Percentiles rank a stretch among this genome's conserved stretches.
Evolutionary conservation across 2,329 filamentous ascomycete species (phyloP).

Genomic region (Teratosphaeria pseudoeucalypti): DNA sequence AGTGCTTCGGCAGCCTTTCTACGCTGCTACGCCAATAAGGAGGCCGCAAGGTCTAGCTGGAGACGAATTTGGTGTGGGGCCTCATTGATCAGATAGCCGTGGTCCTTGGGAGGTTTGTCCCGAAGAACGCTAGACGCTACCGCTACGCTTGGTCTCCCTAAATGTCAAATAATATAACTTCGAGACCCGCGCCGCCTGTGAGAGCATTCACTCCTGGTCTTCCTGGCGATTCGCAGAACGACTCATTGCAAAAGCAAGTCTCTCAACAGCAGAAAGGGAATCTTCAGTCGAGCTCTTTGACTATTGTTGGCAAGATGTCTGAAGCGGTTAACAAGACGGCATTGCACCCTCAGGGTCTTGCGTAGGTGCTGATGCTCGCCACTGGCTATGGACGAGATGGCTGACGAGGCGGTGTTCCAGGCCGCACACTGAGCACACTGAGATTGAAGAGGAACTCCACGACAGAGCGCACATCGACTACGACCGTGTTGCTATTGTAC

Average conservation of each 20-base stretch:
- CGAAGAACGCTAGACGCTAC: background rate
- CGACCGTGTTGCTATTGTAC: slow-evolving; percentile 91
- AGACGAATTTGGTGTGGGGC: background rate
- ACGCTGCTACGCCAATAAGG: background rate
- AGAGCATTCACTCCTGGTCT: slow-evolving; percentile 17
- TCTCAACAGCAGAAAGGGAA: slow-evolving; percentile 48
- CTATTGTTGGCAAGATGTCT: slow-evolving; percentile 28
- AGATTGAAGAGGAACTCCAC: slow-evolving; percentile 95
- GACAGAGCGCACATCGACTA: slow-evolving; percentile 99
- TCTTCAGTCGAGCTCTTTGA: slow-evolving; percentile 49
- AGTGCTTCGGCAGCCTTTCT: background rate
- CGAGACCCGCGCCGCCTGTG: slow-evolving; percentile 11
- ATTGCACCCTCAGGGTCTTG: slow-evolving; percentile 81
- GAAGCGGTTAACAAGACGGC: slow-evolving; percentile 75
- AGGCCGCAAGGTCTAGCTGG: background rate
- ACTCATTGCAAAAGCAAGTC: slow-evolving; percentile 49
- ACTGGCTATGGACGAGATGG: slow-evolving; percentile 5
- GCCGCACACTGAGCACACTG: slow-evolving; percentile 79
- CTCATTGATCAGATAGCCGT: background rate
- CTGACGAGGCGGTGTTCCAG: slow-evolving; percentile 25
- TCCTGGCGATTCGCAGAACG: slow-evolving; percentile 35
- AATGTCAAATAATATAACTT: slow-evolving; percentile 6
- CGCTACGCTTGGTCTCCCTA: background rate
- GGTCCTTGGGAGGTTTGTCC: background rate
- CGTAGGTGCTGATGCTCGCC: slow-evolving; percentile 48